Evolutionary conservation across 2,329 filamentous ascomycete genomes (phyloP), one percentile per base, ranked within the genome.

Genomic region (Aciculosporium take): DNA sequence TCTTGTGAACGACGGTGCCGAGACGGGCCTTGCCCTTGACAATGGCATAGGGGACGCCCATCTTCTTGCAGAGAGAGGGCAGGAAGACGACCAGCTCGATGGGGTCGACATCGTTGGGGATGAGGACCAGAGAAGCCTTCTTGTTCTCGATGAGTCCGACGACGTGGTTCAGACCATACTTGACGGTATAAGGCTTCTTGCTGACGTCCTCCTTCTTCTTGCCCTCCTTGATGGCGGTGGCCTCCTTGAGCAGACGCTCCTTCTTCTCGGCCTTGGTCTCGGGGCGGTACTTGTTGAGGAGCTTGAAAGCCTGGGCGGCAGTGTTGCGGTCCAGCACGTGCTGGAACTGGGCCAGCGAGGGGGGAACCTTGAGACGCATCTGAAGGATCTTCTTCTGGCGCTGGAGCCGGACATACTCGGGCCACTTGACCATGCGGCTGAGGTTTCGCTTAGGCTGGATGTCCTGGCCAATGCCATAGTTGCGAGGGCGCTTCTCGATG

Each of bases 131-230:
- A 50, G 85, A 81, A 53, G 91, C 89, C 83, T 98, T 98, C 86
- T 98, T 98, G 79, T 95, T 95, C 81, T 94, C 87, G 59, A 94
- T 84, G 57, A 94, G 77, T 54, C 85, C 87, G 54, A 94, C 87
- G 53, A 98, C 91, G 77, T 98, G 91, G 83, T 98, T 98, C 60
- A 98, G 81, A 74, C 91, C 91, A 72, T 95, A 98, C 82, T 98
- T 98, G 78, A 91, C 88, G 54, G 83, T 73, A 72, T 95, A 98
- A 61, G 91, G 91, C 84, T 98, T 98, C 86, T 96, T 96, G 83
- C 79, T 85, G 65, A 94, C 89, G 61, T 94, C 88, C 79, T 98
- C 93, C 84, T 96, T 96, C 84, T 96, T 98, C 84, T 96, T 95
- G 69, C 93, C 91, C 70, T 96, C 88, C 66, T 87, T 81, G 66